Conservation (phyloP, 2,329 filamentous ascomycete species). For the Phialocephala subalpina region DNA sequence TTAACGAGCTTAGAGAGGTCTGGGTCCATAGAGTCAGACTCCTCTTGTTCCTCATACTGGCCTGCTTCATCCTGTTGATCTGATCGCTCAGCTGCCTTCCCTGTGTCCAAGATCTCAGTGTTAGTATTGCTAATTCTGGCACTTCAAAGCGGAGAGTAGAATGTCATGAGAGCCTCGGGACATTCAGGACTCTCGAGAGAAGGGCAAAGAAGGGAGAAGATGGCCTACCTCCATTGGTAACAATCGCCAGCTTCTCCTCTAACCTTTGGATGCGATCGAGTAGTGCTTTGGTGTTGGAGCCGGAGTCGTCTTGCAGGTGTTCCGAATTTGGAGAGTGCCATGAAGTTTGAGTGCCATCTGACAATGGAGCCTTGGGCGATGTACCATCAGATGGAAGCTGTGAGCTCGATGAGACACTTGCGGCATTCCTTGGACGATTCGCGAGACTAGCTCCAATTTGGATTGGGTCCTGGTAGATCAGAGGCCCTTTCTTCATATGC, state of each 20-base stretch:
- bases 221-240: neutral
- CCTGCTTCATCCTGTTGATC: neutral
- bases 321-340: constrained; percentile 19
- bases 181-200: too few relatives aligned
- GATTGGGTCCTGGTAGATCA: neutral
- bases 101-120: too few relatives aligned
- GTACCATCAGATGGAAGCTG: constrained; percentile 11
- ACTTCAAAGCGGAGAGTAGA: too few relatives aligned
- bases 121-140: too few relatives aligned
- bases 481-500: neutral
- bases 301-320: neutral
- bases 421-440: constrained; percentile 3
- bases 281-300: constrained; percentile 15
- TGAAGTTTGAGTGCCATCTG: constrained; percentile 13
- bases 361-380: constrained; percentile 5
- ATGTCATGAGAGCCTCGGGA: too few relatives aligned
- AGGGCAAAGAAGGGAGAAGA: too few relatives aligned
- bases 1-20: neutral
- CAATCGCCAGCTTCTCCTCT: constrained; percentile 12
- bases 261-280: constrained; percentile 25
- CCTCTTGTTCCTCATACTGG: neutral
- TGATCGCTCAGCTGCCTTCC: too few relatives aligned
- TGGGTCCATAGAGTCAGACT: neutral
- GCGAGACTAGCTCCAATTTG: constrained; percentile 8
- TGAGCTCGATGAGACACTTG: constrained; percentile 2